These are phyloP conservation scores for Triadica sebifera DNA, from an alignment of 345 rosid species.

Conservation along the genomic window DNA sequence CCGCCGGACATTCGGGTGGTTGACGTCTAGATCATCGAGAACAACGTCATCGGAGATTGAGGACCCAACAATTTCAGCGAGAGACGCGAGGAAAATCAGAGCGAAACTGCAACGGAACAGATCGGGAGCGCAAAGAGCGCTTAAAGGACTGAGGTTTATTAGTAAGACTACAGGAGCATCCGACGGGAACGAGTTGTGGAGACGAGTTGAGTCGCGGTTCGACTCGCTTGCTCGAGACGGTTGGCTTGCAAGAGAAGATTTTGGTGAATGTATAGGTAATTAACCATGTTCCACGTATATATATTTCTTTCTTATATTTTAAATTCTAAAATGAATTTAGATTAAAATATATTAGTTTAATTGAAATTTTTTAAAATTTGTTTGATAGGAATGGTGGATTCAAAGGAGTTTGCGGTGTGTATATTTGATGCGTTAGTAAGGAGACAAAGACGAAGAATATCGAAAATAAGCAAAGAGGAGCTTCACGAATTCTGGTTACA, in stretches of 20 bases:
- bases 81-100: constrained; percentile 53
- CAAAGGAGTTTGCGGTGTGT: constrained; percentile 84
- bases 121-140: constrained; percentile 73
- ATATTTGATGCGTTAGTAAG: constrained; percentile 77
- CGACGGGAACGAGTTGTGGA: constrained; percentile 62
- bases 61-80: constrained; percentile 30
- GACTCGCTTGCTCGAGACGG: constrained; percentile 54
- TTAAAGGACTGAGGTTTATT: constrained; percentile 73
- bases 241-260: constrained; percentile 74
- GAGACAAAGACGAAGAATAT: constrained; percentile 54
- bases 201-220: constrained; percentile 62
- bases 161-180: constrained; percentile 44
- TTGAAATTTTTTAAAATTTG: too few relatives aligned
- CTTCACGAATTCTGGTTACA: constrained; percentile 86
- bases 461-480: constrained; percentile 64
- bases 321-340: too few relatives aligned
- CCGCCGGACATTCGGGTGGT: constrained; percentile 52
- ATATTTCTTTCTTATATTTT: too few relatives aligned
- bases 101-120: constrained; percentile 62
- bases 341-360: too few relatives aligned
- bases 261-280: constrained; percentile 86
- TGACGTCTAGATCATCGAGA: constrained; percentile 53
- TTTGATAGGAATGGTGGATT: constrained; percentile 72
- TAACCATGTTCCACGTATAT: neutral
- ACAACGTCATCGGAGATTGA: constrained; percentile 42